phyloP scores from a whole-genome alignment of 345 rosid genomes.

The Luvunga scandens region DNA sequence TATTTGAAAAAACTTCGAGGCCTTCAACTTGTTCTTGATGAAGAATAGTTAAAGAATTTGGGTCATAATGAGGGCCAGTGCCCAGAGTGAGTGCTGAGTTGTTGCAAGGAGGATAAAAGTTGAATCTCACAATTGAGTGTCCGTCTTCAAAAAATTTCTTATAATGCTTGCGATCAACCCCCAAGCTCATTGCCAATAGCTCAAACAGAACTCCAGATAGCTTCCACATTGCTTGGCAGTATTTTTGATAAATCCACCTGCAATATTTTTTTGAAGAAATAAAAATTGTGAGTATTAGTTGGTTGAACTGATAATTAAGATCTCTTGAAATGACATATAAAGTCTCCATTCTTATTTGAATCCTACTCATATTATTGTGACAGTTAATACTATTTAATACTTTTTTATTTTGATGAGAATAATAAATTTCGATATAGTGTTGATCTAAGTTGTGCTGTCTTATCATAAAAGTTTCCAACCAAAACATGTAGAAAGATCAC shows the following conservation, averaged over 20 bases:
- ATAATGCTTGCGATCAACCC: constrained; percentile 37
- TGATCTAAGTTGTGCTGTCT: no score
- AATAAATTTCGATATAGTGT: no score
- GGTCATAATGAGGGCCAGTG: constrained; percentile 90
- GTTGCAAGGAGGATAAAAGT: constrained; percentile 66
- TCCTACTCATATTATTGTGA: no score
- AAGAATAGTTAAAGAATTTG: constrained; percentile 76
- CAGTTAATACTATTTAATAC: no score
- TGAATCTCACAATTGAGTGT: constrained; percentile 61
- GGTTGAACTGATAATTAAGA: no score
- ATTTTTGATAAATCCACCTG: constrained; percentile 51
- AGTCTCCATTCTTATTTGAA: no score
- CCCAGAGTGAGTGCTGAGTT: constrained; percentile 59
- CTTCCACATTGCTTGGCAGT: constrained; percentile 48
- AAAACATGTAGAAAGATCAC: no score
- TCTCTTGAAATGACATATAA: no score
- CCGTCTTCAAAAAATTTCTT: constrained; percentile 49
- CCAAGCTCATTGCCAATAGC: constrained; percentile 50
- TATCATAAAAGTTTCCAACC: no score
- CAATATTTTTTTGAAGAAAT: not conserved
- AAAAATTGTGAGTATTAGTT: not conserved
- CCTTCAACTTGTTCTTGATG: constrained; percentile 85
- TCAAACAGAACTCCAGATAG: constrained; percentile 38
- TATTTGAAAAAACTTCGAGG: constrained; percentile 59
- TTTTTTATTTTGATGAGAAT: no score